Percentiles rank a stretch among this genome's conserved stretches.
These are phyloP conservation scores for Chalaropsis ovoidea DNA, from an alignment of 2,329 filamentous ascomycete genomes.

Conservation along the genomic window DNA sequence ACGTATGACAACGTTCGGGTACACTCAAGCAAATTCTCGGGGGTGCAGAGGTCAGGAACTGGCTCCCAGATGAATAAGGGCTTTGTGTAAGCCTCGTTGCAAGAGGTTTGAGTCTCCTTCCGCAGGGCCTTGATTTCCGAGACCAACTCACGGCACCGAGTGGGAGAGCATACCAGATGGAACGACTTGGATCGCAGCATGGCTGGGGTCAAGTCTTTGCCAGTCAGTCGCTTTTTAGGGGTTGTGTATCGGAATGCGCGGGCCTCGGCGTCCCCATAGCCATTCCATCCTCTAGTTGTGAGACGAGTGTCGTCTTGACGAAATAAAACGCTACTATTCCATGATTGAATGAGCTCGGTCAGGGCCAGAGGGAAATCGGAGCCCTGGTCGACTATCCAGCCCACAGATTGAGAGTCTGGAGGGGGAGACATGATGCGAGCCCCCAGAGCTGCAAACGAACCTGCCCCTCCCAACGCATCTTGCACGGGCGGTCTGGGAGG, in stretches of 20 bases:
- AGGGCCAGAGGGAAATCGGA: conserved; percentile 70
- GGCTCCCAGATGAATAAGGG: conserved; percentile 92
- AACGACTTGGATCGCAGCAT: conserved; percentile 67
- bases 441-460: conserved; percentile 75
- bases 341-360: conserved; percentile 53
- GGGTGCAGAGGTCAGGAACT: conserved; percentile 75
- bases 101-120: conserved; percentile 29
- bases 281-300: conserved; percentile 89
- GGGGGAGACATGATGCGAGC: conserved; percentile 73
- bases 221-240: conserved; percentile 71
- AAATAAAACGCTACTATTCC: conserved; percentile 65
- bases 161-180: conserved; percentile 76
- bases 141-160: conserved; percentile 66
- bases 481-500: conserved; percentile 57
- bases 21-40: conserved; percentile 55
- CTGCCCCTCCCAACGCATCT: conserved; percentile 79
- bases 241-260: conserved; percentile 79
- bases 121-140: conserved; percentile 55
- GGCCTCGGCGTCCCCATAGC: conserved; percentile 63
- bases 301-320: conserved; percentile 55
- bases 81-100: conserved; percentile 37
- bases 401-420: conserved; percentile 54
- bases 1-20: conserved; percentile 53
- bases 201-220: conserved; percentile 54
- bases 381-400: conserved; percentile 86